Base-by-base conservation (phyloP, 2,329 filamentous ascomycete genomes). In the Botryosphaeria dothidea region DNA sequence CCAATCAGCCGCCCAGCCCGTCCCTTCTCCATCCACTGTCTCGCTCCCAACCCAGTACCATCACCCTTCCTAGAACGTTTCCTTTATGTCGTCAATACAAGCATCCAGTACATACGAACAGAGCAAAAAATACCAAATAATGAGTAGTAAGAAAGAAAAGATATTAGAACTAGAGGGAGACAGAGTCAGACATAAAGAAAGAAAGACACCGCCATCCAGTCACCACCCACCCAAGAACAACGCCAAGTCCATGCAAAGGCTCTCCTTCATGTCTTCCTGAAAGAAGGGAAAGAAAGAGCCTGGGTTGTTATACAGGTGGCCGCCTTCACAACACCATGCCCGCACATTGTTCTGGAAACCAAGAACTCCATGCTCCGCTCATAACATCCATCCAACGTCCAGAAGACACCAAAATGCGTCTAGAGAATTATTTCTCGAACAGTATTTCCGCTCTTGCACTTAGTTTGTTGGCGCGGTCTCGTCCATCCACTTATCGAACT, bases 401-500 rank as follows among this genome's bases (percentile, higher is more conserved):
- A 38, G 15, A 17, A 15, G 23, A 29, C 38, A 17, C 27, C 41
- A 38, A 46, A 4, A 34, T 19, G 27, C 15, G 13, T 17, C 7
- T 17, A 25, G 25, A 17, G 25, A 56, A 41, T 11, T 19, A 19
- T 2, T 25, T 8, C 29, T 25, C 21, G n/a, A 13, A 17, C 11
- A 51, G 27, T n/a, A 51, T 1, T 11, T 4, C 7, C 31, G 13
- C 13, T 8, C 3, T 41, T 41, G 1, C 29, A 17, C 27, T 64
- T 27, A 64, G n/a, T 58, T 64, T 17, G 27, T 29, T 27, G 34
- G 51, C 15, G 52, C 52, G 15, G 52, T 25, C 49, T 75, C 73
- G 4, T 74, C 74, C 68, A 83, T 74, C 80, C 80, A 83, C 54
- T 79, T 78, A 51, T 83, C 80, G 66, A 83, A 81, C 52, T 83